phyloP scores from a whole-genome alignment of 1,139 yeast species.

The Taphrina communis region DNA sequence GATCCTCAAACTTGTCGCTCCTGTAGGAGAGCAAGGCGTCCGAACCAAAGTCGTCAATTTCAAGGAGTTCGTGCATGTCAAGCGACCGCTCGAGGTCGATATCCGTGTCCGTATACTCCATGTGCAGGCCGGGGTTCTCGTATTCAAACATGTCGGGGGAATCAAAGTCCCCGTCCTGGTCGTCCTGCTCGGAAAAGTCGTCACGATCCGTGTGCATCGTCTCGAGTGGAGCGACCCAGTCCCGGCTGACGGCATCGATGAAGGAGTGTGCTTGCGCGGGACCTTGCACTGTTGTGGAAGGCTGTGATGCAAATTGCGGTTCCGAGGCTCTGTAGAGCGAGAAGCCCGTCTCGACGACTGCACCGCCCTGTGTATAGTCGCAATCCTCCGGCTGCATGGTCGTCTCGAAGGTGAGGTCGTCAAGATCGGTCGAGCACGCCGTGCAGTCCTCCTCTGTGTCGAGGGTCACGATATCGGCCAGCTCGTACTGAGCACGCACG shows the following conservation, averaged over 20 bases:
- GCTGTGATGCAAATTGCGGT: not conserved
- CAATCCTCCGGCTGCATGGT: not conserved
- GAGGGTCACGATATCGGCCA: not conserved
- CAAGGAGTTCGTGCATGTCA: conserved; percentile 21
- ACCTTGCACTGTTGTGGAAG: not conserved
- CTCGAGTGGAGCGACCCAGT: conserved; percentile 7
- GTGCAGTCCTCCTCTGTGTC: conserved; percentile 1
- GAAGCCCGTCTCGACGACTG: conserved; percentile 2
- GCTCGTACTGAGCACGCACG: not conserved
- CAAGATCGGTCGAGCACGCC: not conserved
- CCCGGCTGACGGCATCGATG: conserved; percentile 1
- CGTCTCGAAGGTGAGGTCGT: not conserved
- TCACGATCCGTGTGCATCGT: conserved; percentile 1
- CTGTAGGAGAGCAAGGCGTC: conserved; percentile 19
- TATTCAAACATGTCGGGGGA: conserved; percentile 33
- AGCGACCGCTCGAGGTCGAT: conserved; percentile 30
- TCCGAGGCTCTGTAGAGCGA: conserved; percentile 3
- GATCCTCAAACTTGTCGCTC: conserved; percentile 22
- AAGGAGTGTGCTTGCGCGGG: conserved; percentile 1
- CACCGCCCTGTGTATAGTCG: conserved; percentile 1
- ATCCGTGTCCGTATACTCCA: conserved; percentile 30
- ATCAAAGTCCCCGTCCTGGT: conserved; percentile 22
- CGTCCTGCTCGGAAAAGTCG: conserved; percentile 11
- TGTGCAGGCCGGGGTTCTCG: conserved; percentile 16
- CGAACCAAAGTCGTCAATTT: conserved; percentile 5